Base-by-base conservation (phyloP, 2,329 filamentous ascomycete species). In the Ilyonectria destructans region DNA sequence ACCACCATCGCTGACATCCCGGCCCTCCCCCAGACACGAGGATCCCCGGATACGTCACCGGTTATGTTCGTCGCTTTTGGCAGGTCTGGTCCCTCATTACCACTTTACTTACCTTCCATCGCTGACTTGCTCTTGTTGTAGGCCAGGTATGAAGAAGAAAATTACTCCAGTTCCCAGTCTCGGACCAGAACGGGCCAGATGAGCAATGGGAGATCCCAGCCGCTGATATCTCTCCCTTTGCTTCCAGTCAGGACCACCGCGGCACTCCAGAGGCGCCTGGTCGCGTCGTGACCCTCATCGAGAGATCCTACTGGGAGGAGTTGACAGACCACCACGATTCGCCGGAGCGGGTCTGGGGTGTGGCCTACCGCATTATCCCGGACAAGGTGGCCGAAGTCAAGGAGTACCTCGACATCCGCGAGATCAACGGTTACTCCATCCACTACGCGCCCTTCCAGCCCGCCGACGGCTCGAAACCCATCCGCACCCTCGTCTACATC, bases 361-460 rank as follows among this genome's bases (percentile, higher is more conserved):
- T 94, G 17, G 96, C 96, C 71, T 97, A 98, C 84, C 93, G 96
- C 77, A 96, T 97, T 81, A 86, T 88, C 31, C 82, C 91, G 7
- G 85, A 89, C 2, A 88, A 91, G 72, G 94, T 97, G 23, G 87
- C 90, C 68, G 92, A 96, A 82, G 96, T 98, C 4, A 92, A 93
- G 74, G 88, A 91, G 66, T 98, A 98, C 80, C 93, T 99, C 55
- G 95, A 98, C 81, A 96, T 98, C 72, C 92, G 96, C 52, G 96
- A 99, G 82, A 97, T 98, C 78, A 97, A 98, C 83, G 96, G 96
- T 29, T 99, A 99, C 82, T 93, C 91, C 61, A 97, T 97, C 73
- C 95, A 98, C 82, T 94, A 95, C 81, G 94, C 95, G 31, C 90
- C 92, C 0, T 98, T 98, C 80, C 86, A 95, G 75, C 75, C 81